Evolutionary conservation across 108 stramenopile genomes (phyloP).

Genomic region (Parmales sp.): DNA sequence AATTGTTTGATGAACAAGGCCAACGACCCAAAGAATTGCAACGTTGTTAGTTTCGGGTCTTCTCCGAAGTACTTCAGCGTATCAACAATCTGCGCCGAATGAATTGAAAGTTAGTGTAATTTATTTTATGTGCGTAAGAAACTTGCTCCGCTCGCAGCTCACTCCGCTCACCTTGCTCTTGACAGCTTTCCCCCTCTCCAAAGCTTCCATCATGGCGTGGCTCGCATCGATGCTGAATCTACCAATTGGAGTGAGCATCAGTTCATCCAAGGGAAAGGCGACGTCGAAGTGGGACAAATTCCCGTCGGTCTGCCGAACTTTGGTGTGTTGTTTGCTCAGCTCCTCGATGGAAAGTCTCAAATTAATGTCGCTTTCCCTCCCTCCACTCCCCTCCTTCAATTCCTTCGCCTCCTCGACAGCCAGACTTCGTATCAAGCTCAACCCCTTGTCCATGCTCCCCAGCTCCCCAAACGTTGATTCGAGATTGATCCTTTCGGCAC

Average conservation of each 20-base stretch:
- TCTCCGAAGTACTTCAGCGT: constrained; percentile 70
- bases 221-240: constrained; percentile 1
- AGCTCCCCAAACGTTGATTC: constrained; percentile 61
- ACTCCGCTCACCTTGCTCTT: constrained; percentile 50
- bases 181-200: constrained; percentile 50
- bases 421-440: constrained; percentile 61
- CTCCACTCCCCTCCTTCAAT: constrained; percentile 41
- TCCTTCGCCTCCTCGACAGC: constrained; percentile 41
- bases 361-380: background rate
- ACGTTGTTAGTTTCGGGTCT: constrained; percentile 45
- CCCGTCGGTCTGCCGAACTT: background rate
- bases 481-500: constrained; percentile 71
- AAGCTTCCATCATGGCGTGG: constrained; percentile 27
- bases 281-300: background rate
- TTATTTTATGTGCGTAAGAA: background rate
- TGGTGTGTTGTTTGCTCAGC: background rate
- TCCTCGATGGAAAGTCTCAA: background rate
- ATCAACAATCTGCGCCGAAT: background rate
- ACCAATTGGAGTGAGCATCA: background rate
- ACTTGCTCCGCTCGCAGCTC: background rate
- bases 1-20: constrained; percentile 61
- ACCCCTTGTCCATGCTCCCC: constrained; percentile 72
- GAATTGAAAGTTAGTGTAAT: background rate
- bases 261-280: background rate
- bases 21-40: constrained; percentile 72